Percentiles rank a stretch among this genome's conserved stretches.
phyloP scores from a whole-genome alignment of 805 yeast genomes.

The Myxozyma neotropica region DNA sequence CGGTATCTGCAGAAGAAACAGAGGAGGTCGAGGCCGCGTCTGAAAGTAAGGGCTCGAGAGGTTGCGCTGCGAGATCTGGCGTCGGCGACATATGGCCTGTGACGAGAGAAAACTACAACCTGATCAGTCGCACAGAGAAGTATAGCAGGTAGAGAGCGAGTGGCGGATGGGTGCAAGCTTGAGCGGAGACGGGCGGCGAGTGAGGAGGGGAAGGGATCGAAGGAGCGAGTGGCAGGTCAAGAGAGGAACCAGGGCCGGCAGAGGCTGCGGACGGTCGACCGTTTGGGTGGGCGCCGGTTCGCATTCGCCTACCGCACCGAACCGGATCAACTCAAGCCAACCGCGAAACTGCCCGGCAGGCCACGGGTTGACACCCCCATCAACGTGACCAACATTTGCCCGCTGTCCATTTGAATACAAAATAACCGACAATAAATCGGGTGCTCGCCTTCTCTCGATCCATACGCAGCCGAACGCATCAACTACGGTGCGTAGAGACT shows the following conservation, averaged over 20 bases:
- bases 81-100: constrained; percentile 5
- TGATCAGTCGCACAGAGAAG: neutral
- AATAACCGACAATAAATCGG: too few species aligned
- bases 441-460: too few species aligned
- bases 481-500: too few species aligned
- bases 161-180: neutral
- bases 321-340: neutral
- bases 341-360: too few species aligned
- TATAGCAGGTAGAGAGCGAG: too few species aligned
- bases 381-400: neutral
- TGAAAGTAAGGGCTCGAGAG: constrained; percentile 12
- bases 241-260: neutral
- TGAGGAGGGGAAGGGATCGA: neutral
- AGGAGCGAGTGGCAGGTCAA: neutral
- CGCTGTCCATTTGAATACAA: too few species aligned
- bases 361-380: neutral
- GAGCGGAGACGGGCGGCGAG: neutral
- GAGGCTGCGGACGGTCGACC: constrained; percentile 2
- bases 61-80: constrained; percentile 10
- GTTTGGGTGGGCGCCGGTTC: constrained; percentile 16
- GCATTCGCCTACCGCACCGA: constrained; percentile 4
- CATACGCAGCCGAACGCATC: too few species aligned
- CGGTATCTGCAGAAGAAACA: constrained; percentile 17
- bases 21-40: constrained; percentile 22
- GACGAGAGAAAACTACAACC: neutral